Percentiles rank a stretch among this genome's conserved stretches.
phyloP scores from a whole-genome alignment of 1,284 basidiomycete genomes.

The Singerocomus inundabilis region DNA sequence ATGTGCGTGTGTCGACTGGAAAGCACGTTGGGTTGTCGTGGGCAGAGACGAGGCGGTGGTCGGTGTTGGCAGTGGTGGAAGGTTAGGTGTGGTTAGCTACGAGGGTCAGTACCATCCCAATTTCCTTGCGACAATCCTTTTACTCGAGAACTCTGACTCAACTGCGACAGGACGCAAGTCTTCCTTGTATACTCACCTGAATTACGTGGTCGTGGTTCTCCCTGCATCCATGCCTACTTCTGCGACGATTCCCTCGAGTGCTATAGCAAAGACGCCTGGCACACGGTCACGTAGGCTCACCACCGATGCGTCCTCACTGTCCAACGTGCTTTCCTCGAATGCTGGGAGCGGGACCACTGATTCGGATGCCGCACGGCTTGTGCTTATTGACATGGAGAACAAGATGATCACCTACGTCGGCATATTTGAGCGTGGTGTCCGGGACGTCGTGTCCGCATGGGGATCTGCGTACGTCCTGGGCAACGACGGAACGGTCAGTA shows the following conservation, averaged over 20 bases:
- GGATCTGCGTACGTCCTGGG: conserved; percentile 74
- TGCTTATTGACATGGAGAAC: conserved; percentile 91
- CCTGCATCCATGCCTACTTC: conserved; percentile 38
- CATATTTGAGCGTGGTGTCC: conserved; percentile 76
- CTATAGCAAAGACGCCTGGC: conserved; percentile 38
- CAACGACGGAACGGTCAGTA: conserved; percentile 69
- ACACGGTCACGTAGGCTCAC: conserved; percentile 24
- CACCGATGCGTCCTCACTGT: conserved; percentile 47
- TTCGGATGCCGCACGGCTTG: conserved; percentile 80
- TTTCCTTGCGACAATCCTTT: neutral
- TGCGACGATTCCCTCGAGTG: conserved; percentile 50
- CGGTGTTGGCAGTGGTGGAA: conserved; percentile 78
- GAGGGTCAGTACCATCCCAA: conserved; percentile 58
- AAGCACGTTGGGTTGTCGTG: conserved; percentile 73
- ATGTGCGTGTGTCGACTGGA: conserved; percentile 80
- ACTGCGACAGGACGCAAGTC: conserved; percentile 59
- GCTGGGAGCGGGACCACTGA: conserved; percentile 45
- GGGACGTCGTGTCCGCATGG: conserved; percentile 79
- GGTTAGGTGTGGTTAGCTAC: conserved; percentile 86
- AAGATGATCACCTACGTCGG: conserved; percentile 86
- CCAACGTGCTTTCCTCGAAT: conserved; percentile 63
- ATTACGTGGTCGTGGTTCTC: conserved; percentile 88
- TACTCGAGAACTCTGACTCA: neutral
- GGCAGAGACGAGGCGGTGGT: conserved; percentile 94
- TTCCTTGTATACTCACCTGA: conserved; percentile 67